Evolutionary conservation across 108 stramenopile species (phyloP).

Genomic region (Cylindrotheca fusiformis): DNA sequence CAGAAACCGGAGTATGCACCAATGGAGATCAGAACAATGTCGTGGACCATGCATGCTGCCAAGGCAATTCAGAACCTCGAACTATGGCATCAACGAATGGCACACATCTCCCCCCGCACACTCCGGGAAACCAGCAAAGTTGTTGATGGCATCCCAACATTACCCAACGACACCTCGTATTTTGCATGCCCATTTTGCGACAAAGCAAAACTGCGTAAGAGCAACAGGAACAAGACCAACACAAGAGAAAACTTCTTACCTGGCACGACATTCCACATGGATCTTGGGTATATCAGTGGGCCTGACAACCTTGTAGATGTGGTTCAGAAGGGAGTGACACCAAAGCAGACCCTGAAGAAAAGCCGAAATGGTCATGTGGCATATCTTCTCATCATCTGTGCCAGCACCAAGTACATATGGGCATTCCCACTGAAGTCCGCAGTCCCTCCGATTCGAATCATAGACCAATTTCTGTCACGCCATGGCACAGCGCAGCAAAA

Average conservation of each 20-base stretch:
- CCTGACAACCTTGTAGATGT: background rate
- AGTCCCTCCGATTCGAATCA: constrained; percentile 5
- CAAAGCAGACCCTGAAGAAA: background rate
- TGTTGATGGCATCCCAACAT: background rate
- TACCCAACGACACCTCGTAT: background rate
- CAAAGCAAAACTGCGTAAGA: background rate
- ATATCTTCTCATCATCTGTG: constrained; percentile 3
- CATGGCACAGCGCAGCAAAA: background rate
- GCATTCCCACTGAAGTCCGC: too few species aligned
- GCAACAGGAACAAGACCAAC: background rate
- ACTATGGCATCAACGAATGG: constrained; percentile 9
- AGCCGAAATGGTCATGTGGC: constrained; percentile 1
- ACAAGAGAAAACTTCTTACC: background rate
- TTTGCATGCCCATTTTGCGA: background rate
- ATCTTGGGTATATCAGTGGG: too few species aligned
- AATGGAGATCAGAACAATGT: too few species aligned
- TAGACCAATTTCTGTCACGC: constrained; percentile 2
- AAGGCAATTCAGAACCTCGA: background rate
- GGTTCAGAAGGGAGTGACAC: background rate
- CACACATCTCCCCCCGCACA: background rate
- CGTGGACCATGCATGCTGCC: background rate
- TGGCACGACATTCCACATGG: constrained; percentile 6
- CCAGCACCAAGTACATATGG: too few species aligned
- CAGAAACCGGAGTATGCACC: too few species aligned
- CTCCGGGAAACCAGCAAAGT: background rate